Evolutionary conservation across 768 basidiomycete species (phyloP).

Genomic region (Lentinula detonsa): DNA sequence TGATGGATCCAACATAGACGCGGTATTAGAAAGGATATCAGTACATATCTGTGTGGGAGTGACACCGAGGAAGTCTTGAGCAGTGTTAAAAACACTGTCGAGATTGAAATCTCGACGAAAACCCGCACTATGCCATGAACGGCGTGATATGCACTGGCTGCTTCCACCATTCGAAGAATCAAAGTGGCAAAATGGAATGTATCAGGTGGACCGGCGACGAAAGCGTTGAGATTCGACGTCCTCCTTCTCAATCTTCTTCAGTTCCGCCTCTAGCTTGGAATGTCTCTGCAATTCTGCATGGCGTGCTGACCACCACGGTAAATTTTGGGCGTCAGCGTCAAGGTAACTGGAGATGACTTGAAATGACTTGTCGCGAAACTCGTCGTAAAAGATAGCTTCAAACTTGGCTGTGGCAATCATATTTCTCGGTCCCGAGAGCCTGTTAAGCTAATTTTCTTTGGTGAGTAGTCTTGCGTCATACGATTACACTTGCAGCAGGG

Average conservation of each 20-base stretch:
- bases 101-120: background rate
- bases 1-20: slow-evolving; percentile 8
- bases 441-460: no score
- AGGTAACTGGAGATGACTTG: background rate
- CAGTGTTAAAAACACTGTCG: slow-evolving; percentile 1
- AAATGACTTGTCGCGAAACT: background rate
- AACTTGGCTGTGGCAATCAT: no score
- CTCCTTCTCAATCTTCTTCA: slow-evolving; percentile 1
- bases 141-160: background rate
- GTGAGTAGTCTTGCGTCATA: no score
- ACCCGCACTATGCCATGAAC: background rate
- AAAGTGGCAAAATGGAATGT: slow-evolving; percentile 4
- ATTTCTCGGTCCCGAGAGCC: no score
- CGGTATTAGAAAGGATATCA: slow-evolving; percentile 7
- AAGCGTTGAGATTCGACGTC: background rate
- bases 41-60: slow-evolving; percentile 7
- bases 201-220: background rate
- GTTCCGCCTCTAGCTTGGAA: background rate
- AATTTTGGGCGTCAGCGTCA: background rate
- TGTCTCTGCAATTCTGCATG: no score
- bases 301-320: background rate
- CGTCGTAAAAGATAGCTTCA: no score
- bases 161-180: slow-evolving; percentile 8
- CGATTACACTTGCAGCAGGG: no score
- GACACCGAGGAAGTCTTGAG: slow-evolving; percentile 2